Evolutionary conservation across 1,284 basidiomycete species (phyloP).

Genomic region (Boletus sp.): DNA sequence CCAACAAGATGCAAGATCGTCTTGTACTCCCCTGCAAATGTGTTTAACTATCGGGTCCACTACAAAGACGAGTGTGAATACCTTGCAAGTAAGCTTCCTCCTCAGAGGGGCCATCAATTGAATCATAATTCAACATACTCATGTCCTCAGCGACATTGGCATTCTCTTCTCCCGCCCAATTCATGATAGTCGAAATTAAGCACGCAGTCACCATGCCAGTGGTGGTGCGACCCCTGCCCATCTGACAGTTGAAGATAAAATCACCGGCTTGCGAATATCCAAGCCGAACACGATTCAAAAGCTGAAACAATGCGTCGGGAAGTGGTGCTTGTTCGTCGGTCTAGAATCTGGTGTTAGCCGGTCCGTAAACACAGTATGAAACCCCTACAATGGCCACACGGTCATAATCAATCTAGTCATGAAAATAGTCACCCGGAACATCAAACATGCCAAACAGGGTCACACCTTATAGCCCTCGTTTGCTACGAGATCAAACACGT

Average conservation of each 20-base stretch:
- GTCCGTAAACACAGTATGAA: background rate
- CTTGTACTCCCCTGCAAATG: conserved; percentile 86
- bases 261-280: conserved; percentile 67
- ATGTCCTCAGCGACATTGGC: conserved; percentile 41
- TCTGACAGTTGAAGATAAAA: conserved; percentile 87
- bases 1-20: conserved; percentile 92
- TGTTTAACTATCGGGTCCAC: background rate
- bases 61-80: conserved; percentile 24
- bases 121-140: conserved; percentile 50
- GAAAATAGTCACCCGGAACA: conserved; percentile 8
- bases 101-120: conserved; percentile 76
- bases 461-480: conserved; percentile 71
- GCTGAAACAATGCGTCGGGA: conserved; percentile 75
- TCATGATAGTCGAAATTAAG: conserved; percentile 76
- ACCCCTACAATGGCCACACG: conserved; percentile 73
- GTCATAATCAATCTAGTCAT: conserved; percentile 77
- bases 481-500: conserved; percentile 73
- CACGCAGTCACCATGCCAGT: conserved; percentile 93
- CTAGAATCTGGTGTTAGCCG: conserved; percentile 39
- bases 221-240: conserved; percentile 79
- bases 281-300: conserved; percentile 69
- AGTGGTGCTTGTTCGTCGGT: conserved; percentile 96
- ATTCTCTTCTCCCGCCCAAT: conserved; percentile 48
- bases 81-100: conserved; percentile 86
- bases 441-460: conserved; percentile 12